Percentiles rank a stretch among this genome's conserved stretches.
Conservation (phyloP, 2,329 filamentous ascomycete species). For the Penicillium italicum region DNA sequence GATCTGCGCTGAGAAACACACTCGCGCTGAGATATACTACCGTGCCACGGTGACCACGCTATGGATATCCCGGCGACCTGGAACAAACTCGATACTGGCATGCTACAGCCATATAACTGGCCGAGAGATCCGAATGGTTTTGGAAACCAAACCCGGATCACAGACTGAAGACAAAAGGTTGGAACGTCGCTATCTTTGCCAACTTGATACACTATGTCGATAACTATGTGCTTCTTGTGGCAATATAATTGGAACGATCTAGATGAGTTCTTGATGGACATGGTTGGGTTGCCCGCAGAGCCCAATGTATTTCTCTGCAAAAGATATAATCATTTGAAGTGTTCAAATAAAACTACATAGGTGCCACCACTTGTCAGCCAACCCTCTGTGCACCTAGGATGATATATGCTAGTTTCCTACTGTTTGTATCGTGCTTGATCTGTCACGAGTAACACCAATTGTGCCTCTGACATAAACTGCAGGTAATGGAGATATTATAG, state of each 20-base stretch:
- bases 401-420: not conserved
- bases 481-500: too few relatives aligned
- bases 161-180: not conserved
- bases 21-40: not conserved
- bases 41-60: not conserved
- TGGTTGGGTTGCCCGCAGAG: not conserved
- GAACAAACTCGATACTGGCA: too few relatives aligned
- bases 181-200: not conserved
- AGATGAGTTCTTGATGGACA: not conserved
- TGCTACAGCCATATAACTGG: not conserved
- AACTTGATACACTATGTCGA: not conserved
- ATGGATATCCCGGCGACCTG: not conserved
- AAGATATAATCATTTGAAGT: not conserved
- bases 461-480: not conserved
- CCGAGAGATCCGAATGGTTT: not conserved
- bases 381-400: not conserved
- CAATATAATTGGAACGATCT: not conserved
- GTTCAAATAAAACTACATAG: not conserved
- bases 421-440: not conserved
- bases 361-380: not conserved
- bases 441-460: not conserved
- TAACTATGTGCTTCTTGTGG: not conserved
- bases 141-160: not conserved
- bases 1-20: not conserved
- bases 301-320: too few relatives aligned